A percentile compares a stretch with the other conserved stretches of the same genome.
These are phyloP conservation scores for Closterium sp. DNA, from an alignment of 139 green algal species.

Conservation along the genomic window DNA sequence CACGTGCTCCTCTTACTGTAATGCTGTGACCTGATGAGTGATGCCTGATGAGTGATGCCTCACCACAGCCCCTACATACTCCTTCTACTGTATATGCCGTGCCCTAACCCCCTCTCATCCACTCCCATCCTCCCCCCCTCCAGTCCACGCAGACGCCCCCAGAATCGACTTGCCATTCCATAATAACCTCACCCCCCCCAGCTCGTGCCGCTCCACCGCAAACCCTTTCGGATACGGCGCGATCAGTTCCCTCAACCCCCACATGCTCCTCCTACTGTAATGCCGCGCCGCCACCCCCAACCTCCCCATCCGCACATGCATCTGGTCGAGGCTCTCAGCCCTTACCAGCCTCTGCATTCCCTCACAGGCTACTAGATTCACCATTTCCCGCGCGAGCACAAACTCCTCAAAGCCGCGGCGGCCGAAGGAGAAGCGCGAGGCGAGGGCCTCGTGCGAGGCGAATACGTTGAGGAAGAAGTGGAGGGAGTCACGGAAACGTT, in stretches of 20 bases:
- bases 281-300: neutral
- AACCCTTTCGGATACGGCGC: neutral
- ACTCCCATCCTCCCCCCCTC: neutral
- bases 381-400: constrained; percentile 9
- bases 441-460: neutral
- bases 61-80: too few relatives aligned
- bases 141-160: neutral
- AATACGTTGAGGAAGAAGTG: neutral
- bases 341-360: constrained; percentile 8
- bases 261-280: neutral
- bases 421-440: neutral
- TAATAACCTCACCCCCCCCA: neutral
- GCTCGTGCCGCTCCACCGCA: neutral
- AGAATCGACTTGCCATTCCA: neutral
- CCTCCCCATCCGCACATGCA: neutral
- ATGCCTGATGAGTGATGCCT: too few relatives aligned
- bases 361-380: constrained; percentile 25
- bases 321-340: neutral
- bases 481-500: neutral
- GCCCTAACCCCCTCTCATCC: too few relatives aligned
- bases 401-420: neutral
- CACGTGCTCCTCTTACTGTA: neutral
- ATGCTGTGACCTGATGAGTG: too few relatives aligned
- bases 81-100: too few relatives aligned
- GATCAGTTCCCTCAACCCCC: neutral